These are phyloP conservation scores for Mallotus japonicus DNA, from an alignment of 441 rosid genomes.

Conservation along the genomic window DNA sequence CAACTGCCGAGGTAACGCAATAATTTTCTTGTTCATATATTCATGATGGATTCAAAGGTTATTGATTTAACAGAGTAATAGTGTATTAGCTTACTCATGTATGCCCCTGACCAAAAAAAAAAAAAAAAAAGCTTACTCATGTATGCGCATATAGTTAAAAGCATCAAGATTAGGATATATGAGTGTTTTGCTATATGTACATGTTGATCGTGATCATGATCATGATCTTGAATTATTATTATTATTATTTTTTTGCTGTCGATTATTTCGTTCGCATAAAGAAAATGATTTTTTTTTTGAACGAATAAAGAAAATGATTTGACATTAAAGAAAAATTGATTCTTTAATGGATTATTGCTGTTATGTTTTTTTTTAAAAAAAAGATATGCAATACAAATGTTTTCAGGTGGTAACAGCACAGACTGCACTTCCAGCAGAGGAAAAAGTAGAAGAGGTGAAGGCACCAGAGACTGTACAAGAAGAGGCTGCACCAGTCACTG, in stretches of 20 bases:
- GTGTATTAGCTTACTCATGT: no score
- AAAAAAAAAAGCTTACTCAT: no score
- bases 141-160: no score
- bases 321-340: no score
- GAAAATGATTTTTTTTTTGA: no score
- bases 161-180: not conserved
- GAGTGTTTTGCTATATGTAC: no score
- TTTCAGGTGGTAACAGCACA: conserved; percentile 49
- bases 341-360: no score
- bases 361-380: no score
- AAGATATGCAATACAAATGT: not conserved
- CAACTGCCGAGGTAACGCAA: conserved; percentile 50
- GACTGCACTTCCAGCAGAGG: conserved; percentile 39
- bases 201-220: not conserved
- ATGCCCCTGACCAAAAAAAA: no score
- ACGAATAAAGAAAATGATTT: no score
- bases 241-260: no score
- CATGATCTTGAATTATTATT: not conserved
- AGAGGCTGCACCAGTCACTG: conserved; percentile 16
- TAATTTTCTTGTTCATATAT: not conserved
- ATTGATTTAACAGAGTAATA: not conserved
- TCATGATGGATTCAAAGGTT: not conserved
- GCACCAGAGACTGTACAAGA: conserved; percentile 27
- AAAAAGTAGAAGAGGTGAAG: conserved; percentile 33
- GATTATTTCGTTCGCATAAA: no score